These are phyloP conservation scores for Russula foetens DNA, from an alignment of 768 basidiomycete species.

Conservation along the genomic window DNA sequence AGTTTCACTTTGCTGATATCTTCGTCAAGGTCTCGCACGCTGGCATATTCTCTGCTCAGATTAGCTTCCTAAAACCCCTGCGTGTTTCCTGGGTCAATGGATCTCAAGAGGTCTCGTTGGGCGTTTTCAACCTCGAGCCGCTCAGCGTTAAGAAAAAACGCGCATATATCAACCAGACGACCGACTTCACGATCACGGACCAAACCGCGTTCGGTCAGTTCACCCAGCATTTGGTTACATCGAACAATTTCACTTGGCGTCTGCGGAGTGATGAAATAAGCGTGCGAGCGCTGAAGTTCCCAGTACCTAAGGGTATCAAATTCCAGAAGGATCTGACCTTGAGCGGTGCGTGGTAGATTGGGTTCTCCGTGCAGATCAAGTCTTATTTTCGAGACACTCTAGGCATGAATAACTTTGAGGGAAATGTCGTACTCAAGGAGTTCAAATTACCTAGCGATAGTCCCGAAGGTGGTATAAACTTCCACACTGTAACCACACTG, in stretches of 20 bases:
- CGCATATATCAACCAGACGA: constrained; percentile 54
- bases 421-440: constrained; percentile 45
- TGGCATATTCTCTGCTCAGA: constrained; percentile 54
- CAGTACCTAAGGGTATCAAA: constrained; percentile 52
- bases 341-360: constrained; percentile 34
- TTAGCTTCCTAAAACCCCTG: constrained; percentile 50
- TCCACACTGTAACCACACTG: constrained; percentile 46
- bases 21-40: constrained; percentile 50
- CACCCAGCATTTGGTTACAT: constrained; percentile 55
- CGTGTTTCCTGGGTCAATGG: constrained; percentile 51
- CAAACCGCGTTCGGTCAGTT: constrained; percentile 53
- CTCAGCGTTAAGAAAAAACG: constrained; percentile 46
- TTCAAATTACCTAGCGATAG: constrained; percentile 60
- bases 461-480: constrained; percentile 60
- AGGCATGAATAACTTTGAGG: constrained; percentile 59
- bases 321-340: constrained; percentile 55
- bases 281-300: constrained; percentile 62
- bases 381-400: neutral
- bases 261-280: constrained; percentile 46
- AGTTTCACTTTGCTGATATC: neutral
- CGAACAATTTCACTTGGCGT: constrained; percentile 60
- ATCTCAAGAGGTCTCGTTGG: constrained; percentile 41
- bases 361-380: neutral
- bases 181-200: constrained; percentile 48
- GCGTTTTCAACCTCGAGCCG: constrained; percentile 40